A percentile compares a stretch with the other conserved stretches of the same genome.
These are phyloP conservation scores for Phlebiopsis flavidoalba DNA, from an alignment of 768 basidiomycete genomes.

Conservation along the genomic window DNA sequence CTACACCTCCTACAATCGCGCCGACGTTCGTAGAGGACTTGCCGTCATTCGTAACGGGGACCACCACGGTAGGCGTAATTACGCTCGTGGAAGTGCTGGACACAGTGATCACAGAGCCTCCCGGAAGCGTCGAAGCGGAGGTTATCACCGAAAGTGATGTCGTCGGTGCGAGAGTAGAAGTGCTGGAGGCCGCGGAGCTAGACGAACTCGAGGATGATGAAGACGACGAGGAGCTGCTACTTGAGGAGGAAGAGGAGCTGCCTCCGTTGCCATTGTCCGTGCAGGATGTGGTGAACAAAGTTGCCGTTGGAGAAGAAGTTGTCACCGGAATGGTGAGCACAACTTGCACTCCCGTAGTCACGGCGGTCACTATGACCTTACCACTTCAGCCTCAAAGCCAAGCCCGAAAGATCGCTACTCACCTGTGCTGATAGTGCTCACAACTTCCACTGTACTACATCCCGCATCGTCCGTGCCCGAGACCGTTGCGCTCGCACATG, in stretches of 20 bases:
- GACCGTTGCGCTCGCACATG: slow-evolving; percentile 6
- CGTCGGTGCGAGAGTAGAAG: slow-evolving; percentile 6
- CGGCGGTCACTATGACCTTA: neutral
- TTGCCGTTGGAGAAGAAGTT: slow-evolving; percentile 12
- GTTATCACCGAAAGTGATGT: slow-evolving; percentile 13
- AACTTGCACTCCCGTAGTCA: slow-evolving; percentile 13
- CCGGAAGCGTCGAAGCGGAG: slow-evolving; percentile 9
- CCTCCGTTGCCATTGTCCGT: neutral
- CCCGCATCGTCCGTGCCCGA: neutral
- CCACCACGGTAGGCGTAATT: slow-evolving; percentile 6
- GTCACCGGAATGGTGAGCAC: slow-evolving; percentile 15
- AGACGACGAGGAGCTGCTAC: neutral
- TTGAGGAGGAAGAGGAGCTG: neutral
- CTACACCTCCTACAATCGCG: slow-evolving; percentile 16
- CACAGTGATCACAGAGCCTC: slow-evolving; percentile 12
- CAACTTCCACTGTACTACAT: slow-evolving; percentile 7
- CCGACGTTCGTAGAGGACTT: slow-evolving; percentile 10
- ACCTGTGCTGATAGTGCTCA: slow-evolving; percentile 16
- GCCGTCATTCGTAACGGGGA: slow-evolving; percentile 1
- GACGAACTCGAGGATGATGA: neutral
- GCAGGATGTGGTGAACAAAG: slow-evolving; percentile 17
- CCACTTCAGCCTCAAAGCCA: neutral
- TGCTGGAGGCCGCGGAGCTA: neutral
- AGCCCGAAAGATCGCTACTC: neutral
- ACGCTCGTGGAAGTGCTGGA: slow-evolving; percentile 11